phyloP scores from a whole-genome alignment of 129 eudicot genomes.

The Lonicera japonica region DNA sequence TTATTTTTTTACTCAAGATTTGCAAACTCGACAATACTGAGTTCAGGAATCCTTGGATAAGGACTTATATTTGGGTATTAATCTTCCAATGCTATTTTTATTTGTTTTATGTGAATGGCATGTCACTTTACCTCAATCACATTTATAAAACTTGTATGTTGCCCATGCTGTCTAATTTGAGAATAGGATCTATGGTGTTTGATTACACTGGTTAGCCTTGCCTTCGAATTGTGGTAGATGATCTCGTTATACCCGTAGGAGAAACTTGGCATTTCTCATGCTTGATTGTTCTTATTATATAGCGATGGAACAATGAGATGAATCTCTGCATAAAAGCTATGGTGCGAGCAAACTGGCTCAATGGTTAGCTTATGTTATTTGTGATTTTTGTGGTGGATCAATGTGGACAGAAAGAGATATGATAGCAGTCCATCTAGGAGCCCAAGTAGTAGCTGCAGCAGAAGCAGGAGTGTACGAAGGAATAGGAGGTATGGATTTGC shows the following conservation, averaged over 20 bases:
- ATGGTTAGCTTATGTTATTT: neutral
- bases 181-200: no score
- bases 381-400: constrained; percentile 36
- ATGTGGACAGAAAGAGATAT: no score
- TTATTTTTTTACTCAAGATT: constrained; percentile 38
- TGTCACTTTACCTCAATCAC: neutral
- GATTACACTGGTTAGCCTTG: no score
- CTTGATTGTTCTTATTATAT: no score
- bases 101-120: neutral
- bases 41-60: constrained; percentile 95
- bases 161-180: no score
- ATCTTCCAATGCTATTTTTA: neutral
- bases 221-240: no score
- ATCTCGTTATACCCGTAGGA: no score
- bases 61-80: constrained; percentile 62
- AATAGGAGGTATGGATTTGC: constrained; percentile 43
- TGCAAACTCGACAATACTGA: constrained; percentile 94
- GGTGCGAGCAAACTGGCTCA: neutral
- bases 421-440: constrained; percentile 70
- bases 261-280: no score
- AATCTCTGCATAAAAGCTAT: neutral
- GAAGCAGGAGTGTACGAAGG: constrained; percentile 52
- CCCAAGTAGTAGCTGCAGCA: constrained; percentile 52
- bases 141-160: neutral
- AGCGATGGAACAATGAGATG: neutral